A percentile compares a stretch with the other conserved stretches of the same genome.
Evolutionary conservation across 2,329 filamentous ascomycete species (phyloP).

Genomic region (Macrophomina pseudophaseolina): DNA sequence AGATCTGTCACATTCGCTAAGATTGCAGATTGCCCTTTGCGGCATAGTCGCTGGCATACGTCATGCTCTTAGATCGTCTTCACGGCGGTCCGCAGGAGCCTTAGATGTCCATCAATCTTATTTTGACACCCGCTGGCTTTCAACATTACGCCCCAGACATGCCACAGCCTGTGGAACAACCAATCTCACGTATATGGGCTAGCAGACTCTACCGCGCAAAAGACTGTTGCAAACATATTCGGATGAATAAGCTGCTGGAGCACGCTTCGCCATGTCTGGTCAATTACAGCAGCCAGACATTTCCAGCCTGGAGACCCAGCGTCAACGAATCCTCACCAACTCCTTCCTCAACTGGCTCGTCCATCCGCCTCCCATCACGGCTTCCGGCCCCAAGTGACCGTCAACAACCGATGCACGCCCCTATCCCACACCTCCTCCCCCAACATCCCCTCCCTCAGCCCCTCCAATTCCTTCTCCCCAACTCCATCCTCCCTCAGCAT

Average conservation of each 20-base stretch:
- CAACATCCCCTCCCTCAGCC: neutral
- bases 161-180: too few species aligned
- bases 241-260: too few species aligned
- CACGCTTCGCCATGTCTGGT: too few species aligned
- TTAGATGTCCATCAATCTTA: neutral
- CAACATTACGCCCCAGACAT: neutral
- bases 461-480: neutral
- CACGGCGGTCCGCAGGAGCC: neutral
- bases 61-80: neutral
- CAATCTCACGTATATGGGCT: too few species aligned
- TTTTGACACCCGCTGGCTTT: neutral
- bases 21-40: neutral
- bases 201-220: too few species aligned
- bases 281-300: too few species aligned
- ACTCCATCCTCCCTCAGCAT: neutral
- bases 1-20: constrained; percentile 17
- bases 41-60: neutral
- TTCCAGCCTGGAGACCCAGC: too few species aligned
- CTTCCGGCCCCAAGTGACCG: neutral
- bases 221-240: too few species aligned
- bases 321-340: neutral
- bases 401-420: neutral
- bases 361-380: neutral
- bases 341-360: neutral
- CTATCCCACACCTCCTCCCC: neutral